Evolutionary conservation across 2,329 filamentous ascomycete species (phyloP), one percentile per base, ranked within the genome.

Genomic region (Talaromyces amestolkiae): DNA sequence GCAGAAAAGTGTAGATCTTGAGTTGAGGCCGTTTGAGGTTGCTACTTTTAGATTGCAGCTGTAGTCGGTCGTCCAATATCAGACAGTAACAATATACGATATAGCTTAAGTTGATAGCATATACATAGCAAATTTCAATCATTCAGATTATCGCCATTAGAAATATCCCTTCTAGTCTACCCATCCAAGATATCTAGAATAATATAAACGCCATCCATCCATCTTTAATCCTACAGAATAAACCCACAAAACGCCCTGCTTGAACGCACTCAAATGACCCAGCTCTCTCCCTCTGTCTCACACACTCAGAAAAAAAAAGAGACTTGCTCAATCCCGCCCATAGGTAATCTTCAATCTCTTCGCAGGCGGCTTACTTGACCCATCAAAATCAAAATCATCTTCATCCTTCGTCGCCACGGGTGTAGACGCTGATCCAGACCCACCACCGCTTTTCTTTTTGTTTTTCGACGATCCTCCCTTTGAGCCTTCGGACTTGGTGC

Each of bases 21-120:
- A 86, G 62, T 75, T 97, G 70, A 84, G 90, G 71, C 86, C 92
- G 22, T 97, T 96, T 77, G 93, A 97, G 82, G 90, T 97, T 66
- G 91, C 89, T 22, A 95, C 91, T 1, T 95, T 86, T 76, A 87
- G 90, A 73, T 79, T 94, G 71, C 83, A 86, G 72, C 73, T 87
- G 68, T 85, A 72, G 35, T 37, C 17, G 17, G 4, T 13, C 41
- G 2, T 15, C n/a, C 19, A 11, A 51, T 31, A 17, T 15, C 15
- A 4, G 15, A 35, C 17, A 22, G 9, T 35, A 15, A 8, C n/a
- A 4, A 22, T 37, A 2, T 56, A 22, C 27, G 27, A 6, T 31
- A 7, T 31, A 39, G 31, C 51, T 56, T 56, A 10, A 39, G 10
- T 54, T 54, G 51, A 35, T 54, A 54, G n/a, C 27, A 19, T 19